Evolutionary conservation across 139 green algal species (phyloP).

Genomic region (Desmodesmus armatus): DNA sequence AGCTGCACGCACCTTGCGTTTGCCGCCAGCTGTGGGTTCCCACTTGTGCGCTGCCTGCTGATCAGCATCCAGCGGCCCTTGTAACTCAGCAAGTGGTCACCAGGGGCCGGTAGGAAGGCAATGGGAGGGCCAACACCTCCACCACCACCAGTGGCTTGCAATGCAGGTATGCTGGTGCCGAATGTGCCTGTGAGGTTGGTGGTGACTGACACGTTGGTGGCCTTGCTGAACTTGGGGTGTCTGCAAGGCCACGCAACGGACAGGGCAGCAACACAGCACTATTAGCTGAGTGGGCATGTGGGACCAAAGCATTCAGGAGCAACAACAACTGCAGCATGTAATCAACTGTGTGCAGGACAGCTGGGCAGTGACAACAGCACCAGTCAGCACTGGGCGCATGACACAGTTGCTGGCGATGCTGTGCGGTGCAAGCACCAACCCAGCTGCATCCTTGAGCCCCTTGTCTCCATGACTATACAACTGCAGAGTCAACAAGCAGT

Average conservation of each 20-base stretch:
- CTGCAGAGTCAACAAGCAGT: no score
- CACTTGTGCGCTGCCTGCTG: slow-evolving; percentile 24
- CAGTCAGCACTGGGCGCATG: background rate
- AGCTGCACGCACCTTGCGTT: slow-evolving; percentile 44
- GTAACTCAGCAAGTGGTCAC: slow-evolving; percentile 46
- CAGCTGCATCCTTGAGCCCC: no score
- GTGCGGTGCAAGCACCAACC: background rate
- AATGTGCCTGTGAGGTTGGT: slow-evolving; percentile 45
- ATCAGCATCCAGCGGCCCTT: slow-evolving; percentile 45
- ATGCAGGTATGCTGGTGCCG: slow-evolving; percentile 43
- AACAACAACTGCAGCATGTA: no score
- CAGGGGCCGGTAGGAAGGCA: slow-evolving; percentile 50
- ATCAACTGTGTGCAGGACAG: no score
- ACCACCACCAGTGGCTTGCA: background rate
- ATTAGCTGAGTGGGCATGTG: slow-evolving; percentile 24
- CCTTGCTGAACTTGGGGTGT: slow-evolving; percentile 38
- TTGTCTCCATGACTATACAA: no score
- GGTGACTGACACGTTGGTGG: slow-evolving; percentile 40
- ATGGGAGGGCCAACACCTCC: slow-evolving; percentile 6
- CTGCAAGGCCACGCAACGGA: slow-evolving; percentile 22
- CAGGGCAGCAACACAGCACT: slow-evolving; percentile 13
- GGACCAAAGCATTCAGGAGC: no score
- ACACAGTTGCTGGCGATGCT: no score
- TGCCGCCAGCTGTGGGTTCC: slow-evolving; percentile 45
- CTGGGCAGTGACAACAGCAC: background rate